These are phyloP conservation scores for Fusarium sp. DNA, from an alignment of 2,329 filamentous ascomycete genomes.

Conservation along the genomic window DNA sequence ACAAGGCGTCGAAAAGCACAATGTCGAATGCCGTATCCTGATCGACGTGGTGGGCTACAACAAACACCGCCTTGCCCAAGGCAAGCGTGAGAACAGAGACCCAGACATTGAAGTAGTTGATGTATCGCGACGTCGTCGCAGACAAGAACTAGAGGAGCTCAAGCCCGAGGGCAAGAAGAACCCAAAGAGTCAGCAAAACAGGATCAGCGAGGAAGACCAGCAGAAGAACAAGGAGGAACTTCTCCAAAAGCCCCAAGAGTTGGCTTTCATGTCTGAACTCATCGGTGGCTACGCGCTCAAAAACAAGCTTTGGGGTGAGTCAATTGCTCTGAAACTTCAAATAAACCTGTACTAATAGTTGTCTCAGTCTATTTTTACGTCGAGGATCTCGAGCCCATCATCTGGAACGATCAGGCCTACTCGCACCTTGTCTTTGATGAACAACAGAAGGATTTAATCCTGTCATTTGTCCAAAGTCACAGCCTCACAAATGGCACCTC, in stretches of 20 bases:
- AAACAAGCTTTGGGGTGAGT: constrained; percentile 57
- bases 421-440: constrained; percentile 58
- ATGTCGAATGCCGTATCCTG: constrained; percentile 54
- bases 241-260: constrained; percentile 49
- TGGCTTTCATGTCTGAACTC: constrained; percentile 54
- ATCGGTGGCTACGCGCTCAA: constrained; percentile 57
- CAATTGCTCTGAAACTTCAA: background rate
- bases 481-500: constrained; percentile 28
- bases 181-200: constrained; percentile 30
- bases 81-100: constrained; percentile 49
- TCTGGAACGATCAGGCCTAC: constrained; percentile 58
- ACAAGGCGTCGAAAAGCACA: constrained; percentile 43
- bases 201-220: constrained; percentile 49
- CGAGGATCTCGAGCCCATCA: constrained; percentile 53
- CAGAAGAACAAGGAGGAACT: constrained; percentile 52
- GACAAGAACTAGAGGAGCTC: constrained; percentile 14
- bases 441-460: constrained; percentile 57
- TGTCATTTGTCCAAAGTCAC: constrained; percentile 60
- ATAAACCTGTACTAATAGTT: constrained; percentile 10
- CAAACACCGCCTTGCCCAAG: constrained; percentile 51
- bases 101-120: constrained; percentile 41
- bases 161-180: constrained; percentile 14
- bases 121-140: constrained; percentile 6
- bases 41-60: constrained; percentile 55
- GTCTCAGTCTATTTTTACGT: constrained; percentile 49